Evolutionary conservation across 768 basidiomycete species (phyloP), one percentile per base, ranked within the genome.

Genomic region (Suillus spraguei): DNA sequence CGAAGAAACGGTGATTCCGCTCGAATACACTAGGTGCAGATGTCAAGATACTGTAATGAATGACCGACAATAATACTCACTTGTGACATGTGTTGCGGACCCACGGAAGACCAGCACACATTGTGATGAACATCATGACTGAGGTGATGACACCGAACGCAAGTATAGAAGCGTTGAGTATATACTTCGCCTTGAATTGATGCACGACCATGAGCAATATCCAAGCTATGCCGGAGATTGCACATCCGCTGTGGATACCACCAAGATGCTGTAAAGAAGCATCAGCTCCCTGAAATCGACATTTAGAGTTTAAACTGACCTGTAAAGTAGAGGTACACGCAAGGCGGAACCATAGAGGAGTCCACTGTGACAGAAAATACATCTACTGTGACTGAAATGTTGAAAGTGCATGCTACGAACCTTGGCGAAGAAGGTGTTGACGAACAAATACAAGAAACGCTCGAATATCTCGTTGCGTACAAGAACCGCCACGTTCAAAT

Each of bases 391-490:
- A n/a, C n/a, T n/a, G n/a, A n/a, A n/a, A n/a, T n/a, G n/a, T n/a
- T n/a, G n/a, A n/a, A 58, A 42, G 16, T 24, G 14, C 8, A 61
- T 44, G n/a, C 58, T 20, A 49, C 33, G 35, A 41, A 47, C 88
- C 82, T 90, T 93, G n/a, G 90, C 89, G 65, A 94, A 92, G 35
- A 83, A 74, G 0, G 85, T 90, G 71, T 91, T 94, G 65, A 91
- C 82, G 24, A 87, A 68, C 53, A 87, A 74, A 71, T 93, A 94
- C 16, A 94, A 70, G 41, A 86, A 74, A n/a, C 92, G 88, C 13
- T 90, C 90, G 66, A 94, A 94, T 2, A 92, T 78, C 67, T 94
- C 92, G 68, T 94, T 94, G 24, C 92, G 83, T 80, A 91, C 85
- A 22, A 94, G 80, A 62, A 94, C 86, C 6, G 91, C 85, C 32